A percentile compares a stretch with the other conserved stretches of the same genome.
Conservation (phyloP, 2,329 filamentous ascomycete species). For the Nemania abortiva region DNA sequence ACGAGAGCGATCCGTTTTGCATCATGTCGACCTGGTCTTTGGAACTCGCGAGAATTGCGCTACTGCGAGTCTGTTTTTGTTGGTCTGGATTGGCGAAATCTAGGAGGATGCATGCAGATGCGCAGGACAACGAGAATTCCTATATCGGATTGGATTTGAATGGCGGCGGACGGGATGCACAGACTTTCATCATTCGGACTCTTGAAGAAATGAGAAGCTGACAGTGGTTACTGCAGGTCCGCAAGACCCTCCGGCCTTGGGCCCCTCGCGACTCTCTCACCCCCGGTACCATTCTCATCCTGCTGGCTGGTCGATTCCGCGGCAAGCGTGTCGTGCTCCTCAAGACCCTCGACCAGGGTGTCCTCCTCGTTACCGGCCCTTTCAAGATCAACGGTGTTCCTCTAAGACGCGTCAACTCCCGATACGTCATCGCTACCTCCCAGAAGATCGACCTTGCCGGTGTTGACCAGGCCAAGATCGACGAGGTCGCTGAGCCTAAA, state of each 20-base stretch:
- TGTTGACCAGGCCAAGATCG: slow-evolving; percentile 90
- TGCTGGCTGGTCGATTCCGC: slow-evolving; percentile 99
- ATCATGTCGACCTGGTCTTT: not conserved
- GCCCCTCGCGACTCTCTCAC: slow-evolving; percentile 89
- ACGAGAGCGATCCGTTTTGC: slow-evolving; percentile 38
- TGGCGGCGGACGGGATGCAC: slow-evolving; percentile 4
- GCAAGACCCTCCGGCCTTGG: slow-evolving; percentile 92
- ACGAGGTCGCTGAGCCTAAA: slow-evolving; percentile 78
- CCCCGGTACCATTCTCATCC: slow-evolving; percentile 96
- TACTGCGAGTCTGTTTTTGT: not conserved
- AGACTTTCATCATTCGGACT: slow-evolving; percentile 4
- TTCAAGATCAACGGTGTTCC: slow-evolving; percentile 99
- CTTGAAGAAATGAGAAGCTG: slow-evolving; percentile 23
- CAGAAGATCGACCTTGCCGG: slow-evolving; percentile 86
- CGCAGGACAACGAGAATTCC: slow-evolving; percentile 12
- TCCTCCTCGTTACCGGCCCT: slow-evolving; percentile 98
- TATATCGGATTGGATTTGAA: slow-evolving; percentile 33
- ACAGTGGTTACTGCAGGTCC: slow-evolving; percentile 71
- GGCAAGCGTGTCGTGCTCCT: slow-evolving; percentile 99
- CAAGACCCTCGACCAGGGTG: slow-evolving; percentile 96
- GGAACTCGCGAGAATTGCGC: slow-evolving; percentile 10
- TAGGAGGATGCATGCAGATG: not conserved
- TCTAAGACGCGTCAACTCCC: slow-evolving; percentile 91
- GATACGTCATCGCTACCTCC: slow-evolving; percentile 93
- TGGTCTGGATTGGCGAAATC: not conserved